Evolutionary conservation across 2,329 filamentous ascomycete genomes (phyloP).

Genomic region (Paraphoma chrysanthemicola): DNA sequence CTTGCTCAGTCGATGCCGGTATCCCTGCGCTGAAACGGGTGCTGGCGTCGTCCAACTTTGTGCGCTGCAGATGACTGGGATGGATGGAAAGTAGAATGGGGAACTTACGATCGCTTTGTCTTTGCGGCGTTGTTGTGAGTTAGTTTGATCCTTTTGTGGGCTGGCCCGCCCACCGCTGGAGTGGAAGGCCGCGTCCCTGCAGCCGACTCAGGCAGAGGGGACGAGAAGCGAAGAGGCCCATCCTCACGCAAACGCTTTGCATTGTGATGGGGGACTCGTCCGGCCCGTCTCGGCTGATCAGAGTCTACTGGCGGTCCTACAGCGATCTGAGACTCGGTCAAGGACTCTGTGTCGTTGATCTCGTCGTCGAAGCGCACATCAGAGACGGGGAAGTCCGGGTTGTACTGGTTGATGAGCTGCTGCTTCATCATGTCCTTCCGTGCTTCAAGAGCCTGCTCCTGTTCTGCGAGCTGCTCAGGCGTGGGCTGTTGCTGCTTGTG

Average conservation of each 20-base stretch:
- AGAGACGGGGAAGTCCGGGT: conserved; percentile 32
- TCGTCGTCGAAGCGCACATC: conserved; percentile 47
- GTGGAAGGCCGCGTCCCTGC: conserved; percentile 43
- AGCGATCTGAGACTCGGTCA: conserved; percentile 45
- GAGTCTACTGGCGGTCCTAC: conserved; percentile 43
- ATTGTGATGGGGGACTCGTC: conserved; percentile 32
- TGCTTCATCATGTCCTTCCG: conserved; percentile 36
- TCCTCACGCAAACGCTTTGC: conserved; percentile 44
- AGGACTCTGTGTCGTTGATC: conserved; percentile 44
- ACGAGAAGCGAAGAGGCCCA: conserved; percentile 32
- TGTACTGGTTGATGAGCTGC: conserved; percentile 30
- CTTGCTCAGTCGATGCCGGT: conserved; percentile 38
- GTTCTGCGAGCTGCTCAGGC: conserved; percentile 34
- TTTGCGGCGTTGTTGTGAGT: conserved; percentile 45
- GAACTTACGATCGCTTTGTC: conserved; percentile 49
- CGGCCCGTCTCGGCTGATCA: conserved; percentile 38
- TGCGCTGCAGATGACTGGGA: conserved; percentile 8
- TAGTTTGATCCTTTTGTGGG: conserved; percentile 43
- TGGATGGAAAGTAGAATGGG: conserved; percentile 1
- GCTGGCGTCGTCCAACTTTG: conserved; percentile 27
- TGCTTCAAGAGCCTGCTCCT: conserved; percentile 30
- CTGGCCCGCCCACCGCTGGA: conserved; percentile 32
- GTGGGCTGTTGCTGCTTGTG: conserved; percentile 38
- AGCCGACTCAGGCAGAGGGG: conserved; percentile 40
- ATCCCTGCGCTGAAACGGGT: conserved; percentile 34